These are phyloP conservation scores for Calcarisporium arbuscula DNA, from an alignment of 2,329 filamentous ascomycete species.

Conservation along the genomic window DNA sequence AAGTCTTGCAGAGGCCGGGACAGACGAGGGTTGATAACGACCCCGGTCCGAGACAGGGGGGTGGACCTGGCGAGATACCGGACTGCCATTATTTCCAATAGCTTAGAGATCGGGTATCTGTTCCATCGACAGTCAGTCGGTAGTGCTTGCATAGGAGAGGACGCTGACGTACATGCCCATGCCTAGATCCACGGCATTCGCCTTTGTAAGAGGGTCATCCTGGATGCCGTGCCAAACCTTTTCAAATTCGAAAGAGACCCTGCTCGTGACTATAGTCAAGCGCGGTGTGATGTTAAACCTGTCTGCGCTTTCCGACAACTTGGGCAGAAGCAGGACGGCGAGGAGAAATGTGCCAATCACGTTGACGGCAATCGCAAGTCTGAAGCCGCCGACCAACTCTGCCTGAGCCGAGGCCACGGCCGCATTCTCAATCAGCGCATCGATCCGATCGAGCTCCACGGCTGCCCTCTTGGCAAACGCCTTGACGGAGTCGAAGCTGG, in stretches of 20 bases:
- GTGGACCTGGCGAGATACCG: constrained; percentile 19
- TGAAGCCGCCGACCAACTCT: constrained; percentile 30
- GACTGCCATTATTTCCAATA: constrained; percentile 18
- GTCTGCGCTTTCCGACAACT: constrained; percentile 28
- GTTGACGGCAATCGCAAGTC: constrained; percentile 38
- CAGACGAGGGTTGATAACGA: constrained; percentile 24
- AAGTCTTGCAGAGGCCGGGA: constrained; percentile 23
- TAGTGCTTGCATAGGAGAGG: neutral
- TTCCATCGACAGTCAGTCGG: neutral
- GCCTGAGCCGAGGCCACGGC: constrained; percentile 12
- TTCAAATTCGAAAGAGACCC: neutral
- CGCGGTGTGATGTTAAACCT: constrained; percentile 26
- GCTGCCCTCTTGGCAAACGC: constrained; percentile 27
- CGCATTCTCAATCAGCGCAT: constrained; percentile 37
- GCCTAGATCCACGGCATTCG: no score
- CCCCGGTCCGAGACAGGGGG: constrained; percentile 19
- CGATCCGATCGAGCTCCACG: constrained; percentile 29
- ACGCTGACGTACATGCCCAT: neutral
- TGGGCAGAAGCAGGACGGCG: constrained; percentile 35
- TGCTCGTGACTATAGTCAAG: constrained; percentile 25
- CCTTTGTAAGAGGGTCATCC: constrained; percentile 5
- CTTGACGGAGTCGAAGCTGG: constrained; percentile 26
- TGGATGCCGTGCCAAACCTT: constrained; percentile 1
- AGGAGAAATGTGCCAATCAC: constrained; percentile 40
- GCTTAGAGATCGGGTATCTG: constrained; percentile 20